These are phyloP conservation scores for Umbelopsis vinacea DNA, from an alignment of 192 early-diverging fungal genomes.

Conservation along the genomic window DNA sequence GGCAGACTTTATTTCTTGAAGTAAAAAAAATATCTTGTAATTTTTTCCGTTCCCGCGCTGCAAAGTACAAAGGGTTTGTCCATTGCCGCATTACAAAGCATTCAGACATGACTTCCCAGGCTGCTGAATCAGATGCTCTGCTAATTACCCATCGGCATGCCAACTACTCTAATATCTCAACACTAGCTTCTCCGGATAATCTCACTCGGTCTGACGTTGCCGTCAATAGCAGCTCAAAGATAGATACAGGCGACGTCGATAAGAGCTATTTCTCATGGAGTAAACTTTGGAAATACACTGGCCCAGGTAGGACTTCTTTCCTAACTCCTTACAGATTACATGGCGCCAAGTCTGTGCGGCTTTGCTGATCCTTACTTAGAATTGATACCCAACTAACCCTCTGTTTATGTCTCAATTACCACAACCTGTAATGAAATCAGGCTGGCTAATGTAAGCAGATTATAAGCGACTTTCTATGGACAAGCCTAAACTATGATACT, in stretches of 20 bases:
- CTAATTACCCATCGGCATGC: background rate
- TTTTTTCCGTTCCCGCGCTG: background rate
- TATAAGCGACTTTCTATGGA: background rate
- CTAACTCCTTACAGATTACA: background rate
- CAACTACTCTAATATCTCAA: background rate
- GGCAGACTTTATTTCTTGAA: no score
- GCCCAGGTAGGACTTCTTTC: constrained; percentile 52
- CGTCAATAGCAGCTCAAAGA: constrained; percentile 32
- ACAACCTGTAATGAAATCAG: constrained; percentile 2
- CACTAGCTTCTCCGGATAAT: background rate
- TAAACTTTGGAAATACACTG: constrained; percentile 67
- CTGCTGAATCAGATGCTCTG: background rate
- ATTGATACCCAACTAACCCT: background rate
- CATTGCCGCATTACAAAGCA: background rate
- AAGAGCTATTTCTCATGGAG: constrained; percentile 52
- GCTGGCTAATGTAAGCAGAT: constrained; percentile 38
- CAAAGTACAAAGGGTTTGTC: background rate
- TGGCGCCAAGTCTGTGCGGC: background rate
- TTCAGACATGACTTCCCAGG: background rate
- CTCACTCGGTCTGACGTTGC: constrained; percentile 13
- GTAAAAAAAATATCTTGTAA: no score
- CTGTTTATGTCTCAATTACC: background rate
- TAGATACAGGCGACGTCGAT: constrained; percentile 25
- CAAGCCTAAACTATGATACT: background rate
- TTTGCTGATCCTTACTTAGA: background rate